Conservation (phyloP, 1,139 yeast species). For the Yamadazyma friedrichii region DNA sequence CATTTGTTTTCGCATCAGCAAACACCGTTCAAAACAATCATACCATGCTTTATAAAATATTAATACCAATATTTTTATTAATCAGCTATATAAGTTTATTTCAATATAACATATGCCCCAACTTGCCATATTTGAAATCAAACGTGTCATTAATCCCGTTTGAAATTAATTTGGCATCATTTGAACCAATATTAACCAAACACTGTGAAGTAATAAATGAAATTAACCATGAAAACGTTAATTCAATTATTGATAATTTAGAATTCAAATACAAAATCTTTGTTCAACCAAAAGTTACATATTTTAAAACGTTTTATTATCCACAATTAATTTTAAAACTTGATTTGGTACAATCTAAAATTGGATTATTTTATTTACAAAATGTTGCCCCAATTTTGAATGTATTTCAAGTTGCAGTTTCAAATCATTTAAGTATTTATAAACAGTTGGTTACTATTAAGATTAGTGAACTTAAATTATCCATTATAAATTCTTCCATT, state of each 20-base stretch:
- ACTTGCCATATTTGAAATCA: slow-evolving; percentile 2
- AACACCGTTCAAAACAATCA: not conserved
- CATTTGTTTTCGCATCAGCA: too few relatives aligned
- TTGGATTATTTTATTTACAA: slow-evolving; percentile 3
- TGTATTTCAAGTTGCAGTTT: not conserved
- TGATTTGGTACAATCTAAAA: slow-evolving; percentile 3
- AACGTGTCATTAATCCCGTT: not conserved
- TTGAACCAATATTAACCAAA: slow-evolving; percentile 8
- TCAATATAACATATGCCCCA: slow-evolving; percentile 7
- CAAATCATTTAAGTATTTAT: not conserved
- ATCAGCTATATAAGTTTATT: slow-evolving; percentile 4
- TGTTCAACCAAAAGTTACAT: slow-evolving; percentile 11
- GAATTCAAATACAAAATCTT: slow-evolving; percentile 16
- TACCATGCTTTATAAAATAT: not conserved
- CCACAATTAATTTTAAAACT: slow-evolving; percentile 12
- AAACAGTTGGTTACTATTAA: not conserved
- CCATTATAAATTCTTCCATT: slow-evolving; percentile 4
- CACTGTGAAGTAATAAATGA: slow-evolving; percentile 13
- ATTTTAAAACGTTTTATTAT: slow-evolving; percentile 11
- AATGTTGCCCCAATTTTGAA: slow-evolving; percentile 1
- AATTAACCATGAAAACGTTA: slow-evolving; percentile 13
- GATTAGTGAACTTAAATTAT: slow-evolving; percentile 5
- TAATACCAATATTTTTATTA: not conserved
- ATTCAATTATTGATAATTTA: slow-evolving; percentile 9
- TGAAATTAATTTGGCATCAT: slow-evolving; percentile 1